Conservation (phyloP, 2,329 filamentous ascomycete genomes). For the Aspergillus oerlinghausenensis region DNA sequence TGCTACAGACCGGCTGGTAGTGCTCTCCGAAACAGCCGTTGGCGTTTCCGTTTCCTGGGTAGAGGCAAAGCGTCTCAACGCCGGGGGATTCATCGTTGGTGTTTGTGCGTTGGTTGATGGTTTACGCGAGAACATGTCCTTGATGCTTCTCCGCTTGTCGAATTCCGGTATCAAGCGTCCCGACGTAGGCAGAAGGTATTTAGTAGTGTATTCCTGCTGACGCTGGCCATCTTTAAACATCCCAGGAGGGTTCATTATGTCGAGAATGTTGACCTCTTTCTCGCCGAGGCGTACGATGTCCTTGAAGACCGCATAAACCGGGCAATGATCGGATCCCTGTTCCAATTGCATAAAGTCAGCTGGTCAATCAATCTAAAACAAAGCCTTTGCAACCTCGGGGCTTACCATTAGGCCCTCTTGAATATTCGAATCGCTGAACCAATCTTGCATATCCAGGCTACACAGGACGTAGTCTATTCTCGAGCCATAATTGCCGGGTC, state of each 20-base stretch:
- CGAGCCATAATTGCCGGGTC: constrained; percentile 89
- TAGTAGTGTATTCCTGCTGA: constrained; percentile 60
- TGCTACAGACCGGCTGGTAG: background rate
- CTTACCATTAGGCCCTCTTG: constrained; percentile 77
- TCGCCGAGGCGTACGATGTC: constrained; percentile 55
- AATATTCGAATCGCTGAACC: constrained; percentile 78
- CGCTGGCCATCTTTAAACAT: constrained; percentile 66
- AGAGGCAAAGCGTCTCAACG: background rate
- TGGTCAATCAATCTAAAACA: background rate
- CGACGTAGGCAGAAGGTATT: constrained; percentile 66
- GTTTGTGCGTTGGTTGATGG: constrained; percentile 25
- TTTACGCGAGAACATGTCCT: constrained; percentile 80
- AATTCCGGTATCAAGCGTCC: constrained; percentile 86
- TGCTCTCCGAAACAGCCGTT: background rate
- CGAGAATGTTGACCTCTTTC: constrained; percentile 53
- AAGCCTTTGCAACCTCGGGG: background rate
- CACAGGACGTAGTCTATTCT: constrained; percentile 93
- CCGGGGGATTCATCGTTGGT: constrained; percentile 5
- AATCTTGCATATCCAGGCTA: constrained; percentile 69
- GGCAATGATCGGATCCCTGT: constrained; percentile 89
- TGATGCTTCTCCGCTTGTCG: constrained; percentile 75
- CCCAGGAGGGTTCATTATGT: constrained; percentile 72
- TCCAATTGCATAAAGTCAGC: constrained; percentile 14
- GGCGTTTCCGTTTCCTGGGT: constrained; percentile 1
- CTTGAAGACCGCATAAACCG: constrained; percentile 73